Conservation (phyloP, 2,329 filamentous ascomycete genomes). For the Colletotrichum eleusines region DNA sequence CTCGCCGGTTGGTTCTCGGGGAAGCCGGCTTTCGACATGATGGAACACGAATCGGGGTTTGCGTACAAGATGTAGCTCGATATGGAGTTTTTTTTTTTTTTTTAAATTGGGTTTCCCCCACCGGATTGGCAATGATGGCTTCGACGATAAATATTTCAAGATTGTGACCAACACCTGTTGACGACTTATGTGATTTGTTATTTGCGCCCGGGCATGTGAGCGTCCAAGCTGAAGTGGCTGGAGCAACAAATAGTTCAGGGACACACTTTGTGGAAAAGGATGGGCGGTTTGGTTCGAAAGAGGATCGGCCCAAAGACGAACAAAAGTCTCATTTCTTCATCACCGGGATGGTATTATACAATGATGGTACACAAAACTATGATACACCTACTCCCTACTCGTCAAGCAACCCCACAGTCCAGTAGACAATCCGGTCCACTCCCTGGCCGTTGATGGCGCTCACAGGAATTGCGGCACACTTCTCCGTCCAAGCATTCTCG, state of each 20-base stretch:
- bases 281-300: neutral
- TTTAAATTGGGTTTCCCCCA: too few species aligned
- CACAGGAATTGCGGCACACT: constrained; percentile 82
- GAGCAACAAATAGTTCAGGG: too few species aligned
- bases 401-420: constrained; percentile 77
- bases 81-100: neutral
- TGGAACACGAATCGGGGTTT: constrained; percentile 36
- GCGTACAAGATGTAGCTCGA: constrained; percentile 25
- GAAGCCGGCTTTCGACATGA: constrained; percentile 77
- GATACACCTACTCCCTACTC: constrained; percentile 52
- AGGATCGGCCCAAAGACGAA: neutral
- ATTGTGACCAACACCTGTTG: neutral
- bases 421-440: constrained; percentile 78
- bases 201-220: neutral
- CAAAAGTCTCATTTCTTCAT: neutral
- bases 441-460: constrained; percentile 92
- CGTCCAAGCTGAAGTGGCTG: neutral
- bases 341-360: constrained; percentile 17
- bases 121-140: neutral
- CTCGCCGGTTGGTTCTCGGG: constrained; percentile 77
- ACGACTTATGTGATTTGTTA: neutral
- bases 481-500: constrained; percentile 66
- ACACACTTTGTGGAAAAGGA: neutral
- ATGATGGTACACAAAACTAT: constrained; percentile 14
- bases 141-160: neutral